Evolutionary conservation across 2,329 filamentous ascomycete species (phyloP), one percentile per base, ranked within the genome.

Genomic region (Verticillium isaacii): DNA sequence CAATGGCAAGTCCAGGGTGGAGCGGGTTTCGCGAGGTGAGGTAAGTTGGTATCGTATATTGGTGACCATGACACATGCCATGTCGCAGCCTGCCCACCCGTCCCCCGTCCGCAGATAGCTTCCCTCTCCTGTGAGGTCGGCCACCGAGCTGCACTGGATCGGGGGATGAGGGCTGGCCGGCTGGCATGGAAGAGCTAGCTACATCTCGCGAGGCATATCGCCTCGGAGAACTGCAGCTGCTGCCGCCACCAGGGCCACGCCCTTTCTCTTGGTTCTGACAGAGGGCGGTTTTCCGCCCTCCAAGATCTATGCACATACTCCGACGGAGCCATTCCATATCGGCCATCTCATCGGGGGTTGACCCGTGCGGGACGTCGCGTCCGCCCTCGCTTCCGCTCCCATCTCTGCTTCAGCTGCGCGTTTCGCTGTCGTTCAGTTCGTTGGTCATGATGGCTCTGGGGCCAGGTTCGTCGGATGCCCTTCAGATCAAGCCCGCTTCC

Each of bases 211-310:
- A n/a, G 45, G 12, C n/a, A 50, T 25, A 0, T 50, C 45, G 45
- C 45, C 45, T 23, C 45, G 45, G 45, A 23, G 9, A n/a, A 60
- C 55, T n/a, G 12, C 45, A 23, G 45, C 58, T 41, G 45, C 58
- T 41, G 57, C 50, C 45, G 11, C n/a, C 45, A 9, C 45, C 45
- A 12, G 45, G n/a, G 45, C 23, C 19, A 63, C 63, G 64, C 63
- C 29, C 61, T 37, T 63, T 75, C 72, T 78, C 75, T 78, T 76
- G 76, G 75, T 73, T 59, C 71, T 71, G 66, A 68, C 68, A 74
- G 72, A 78, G 72, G 71, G 72, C 75, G 72, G 74, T 79, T 74
- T 71, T 77, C 74, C 73, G 77, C 72, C 73, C 72, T 77, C 72
- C 74, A 79, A 79, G 78, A 78, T 75, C 74, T 77, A 75, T 73